Evolutionary conservation across 805 yeast species (phyloP), one percentile per base, ranked within the genome.

Genomic region (Kuraishia hungarica): DNA sequence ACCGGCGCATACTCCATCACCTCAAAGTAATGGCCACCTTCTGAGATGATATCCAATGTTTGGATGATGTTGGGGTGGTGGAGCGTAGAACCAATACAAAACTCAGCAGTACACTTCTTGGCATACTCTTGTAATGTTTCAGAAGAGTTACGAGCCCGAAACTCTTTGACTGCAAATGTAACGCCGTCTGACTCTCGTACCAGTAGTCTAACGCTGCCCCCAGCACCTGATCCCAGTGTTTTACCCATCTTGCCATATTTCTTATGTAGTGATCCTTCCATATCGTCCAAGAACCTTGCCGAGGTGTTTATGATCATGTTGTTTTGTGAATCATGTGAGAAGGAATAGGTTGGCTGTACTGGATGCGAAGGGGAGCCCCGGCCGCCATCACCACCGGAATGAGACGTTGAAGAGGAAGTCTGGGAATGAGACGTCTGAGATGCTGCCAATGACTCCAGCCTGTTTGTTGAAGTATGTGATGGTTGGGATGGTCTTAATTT

Each of bases 81-180:
- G 57, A 88, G 73, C 21, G 93, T 86, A 22, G 89, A 83, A 17
- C 96, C 96, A 56, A 88, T 87, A 70, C 94, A 86, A 67, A 86
- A 88, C 66, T 88, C 96, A n/a, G 92, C 90, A 0, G 93, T 87
- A 65, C 92, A 87, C 71, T 88, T 88, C 61, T 86, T 83, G n/a
- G 91, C 87, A 64, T 88, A 88, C 59, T 88, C 94, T 65, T 84
- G 84, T 55, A 82, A 76, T 10, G 82, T 70, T 66, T 88, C 96
- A 64, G 81, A 84, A 47, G 84, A 80, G 64, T 86, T 77, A 58
- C 87, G 77, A 15, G 89, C 81, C 62, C 93, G 78, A 64, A 88
- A 88, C 68, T 88, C 93, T 65, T 88, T 88, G 19, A 88, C 94
- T 1, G 96, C 96, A 73, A 88, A 87, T 0, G 87, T 81, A 43